Evolutionary conservation across 495 filamentous ascomycete genomes (phyloP), one percentile per base, ranked within the genome.

Genomic region (Penicillium diatomitis): DNA sequence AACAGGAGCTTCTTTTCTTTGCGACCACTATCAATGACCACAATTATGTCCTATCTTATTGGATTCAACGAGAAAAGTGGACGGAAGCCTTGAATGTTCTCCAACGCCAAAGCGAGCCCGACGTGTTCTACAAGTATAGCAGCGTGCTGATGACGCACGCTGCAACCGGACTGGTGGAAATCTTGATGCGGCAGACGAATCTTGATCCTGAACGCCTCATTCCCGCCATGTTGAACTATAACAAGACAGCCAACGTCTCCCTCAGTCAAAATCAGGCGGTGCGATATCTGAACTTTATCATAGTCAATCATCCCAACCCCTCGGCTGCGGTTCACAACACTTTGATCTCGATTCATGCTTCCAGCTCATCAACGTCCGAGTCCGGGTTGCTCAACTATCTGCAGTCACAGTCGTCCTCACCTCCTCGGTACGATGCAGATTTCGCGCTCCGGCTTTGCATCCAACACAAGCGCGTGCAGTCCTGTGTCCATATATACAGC

Each of bases 301-400:
- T 97, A 58, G 88, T 91, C 63, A 84, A 94, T 57, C 82, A 89
- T 41, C 78, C 85, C 32, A 86, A 85, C 8, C 77, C 81, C 4
- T 86, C 95, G 46, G 80, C 92, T 4, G 91, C 92, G n/a, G 83
- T 98, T 27, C 92, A 98, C 66, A 98, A 97, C 63, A 97, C 94
- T 0, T 79, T 98, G 30, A 87, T 98, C 50, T 95, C 89, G 38
- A 94, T 97, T 44, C 95, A 95, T 63, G 94, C 92, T 11, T 90
- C 90, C 3, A 84, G 92, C 57, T 74, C 81, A 10, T 87, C 87
- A 5, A 71, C 77, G 36, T 87, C 92, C 42, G 92, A 97, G 67
- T 79, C 84, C 3, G 85, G 83, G 5, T 81, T 98, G 10, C 81
- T 96, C 20, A 76, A 81, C 5, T 98, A 98, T 63, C 83, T 98